These are phyloP conservation scores for Posidonia australis DNA, from an alignment of 106 monocot genomes.

Conservation along the genomic window DNA sequence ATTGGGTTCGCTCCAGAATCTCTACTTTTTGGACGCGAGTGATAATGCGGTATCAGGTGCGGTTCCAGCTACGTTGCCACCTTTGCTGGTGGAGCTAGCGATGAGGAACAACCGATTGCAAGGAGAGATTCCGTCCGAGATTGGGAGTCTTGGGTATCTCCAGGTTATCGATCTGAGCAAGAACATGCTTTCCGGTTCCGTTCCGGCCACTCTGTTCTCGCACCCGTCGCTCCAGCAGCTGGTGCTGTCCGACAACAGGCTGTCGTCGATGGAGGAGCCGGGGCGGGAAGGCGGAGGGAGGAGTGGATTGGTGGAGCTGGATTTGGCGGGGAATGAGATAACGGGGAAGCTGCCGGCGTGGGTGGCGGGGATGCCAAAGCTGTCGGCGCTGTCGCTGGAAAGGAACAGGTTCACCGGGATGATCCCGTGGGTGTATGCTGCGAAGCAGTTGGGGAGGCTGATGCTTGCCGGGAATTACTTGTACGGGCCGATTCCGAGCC, in stretches of 20 bases:
- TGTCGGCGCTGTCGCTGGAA: conserved; percentile 41
- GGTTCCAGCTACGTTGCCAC: conserved; percentile 29
- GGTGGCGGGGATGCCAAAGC: conserved; percentile 35
- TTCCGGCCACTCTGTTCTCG: conserved; percentile 32
- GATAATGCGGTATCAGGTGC: conserved; percentile 43
- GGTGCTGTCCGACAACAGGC: conserved; percentile 24
- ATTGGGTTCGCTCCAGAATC: conserved; percentile 10
- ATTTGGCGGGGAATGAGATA: conserved; percentile 39
- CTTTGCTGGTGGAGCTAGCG: conserved; percentile 28
- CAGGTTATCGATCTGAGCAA: conserved; percentile 53
- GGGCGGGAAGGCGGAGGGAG: conserved; percentile 6
- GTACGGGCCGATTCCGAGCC: conserved; percentile 49
- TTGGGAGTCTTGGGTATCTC: conserved; percentile 9
- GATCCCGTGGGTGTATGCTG: conserved; percentile 51
- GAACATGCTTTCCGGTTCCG: conserved; percentile 39
- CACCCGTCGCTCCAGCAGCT: conserved; percentile 64
- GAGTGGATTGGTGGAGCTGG: conserved; percentile 41
- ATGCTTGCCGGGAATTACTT: conserved; percentile 56
- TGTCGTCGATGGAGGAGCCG: conserved; percentile 10
- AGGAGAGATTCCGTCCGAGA: conserved; percentile 18
- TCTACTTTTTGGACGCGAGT: conserved; percentile 42
- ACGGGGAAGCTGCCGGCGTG: conserved; percentile 37
- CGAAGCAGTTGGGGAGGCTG: conserved; percentile 40
- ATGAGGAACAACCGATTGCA: conserved; percentile 29
- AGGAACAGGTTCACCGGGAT: conserved; percentile 48